Base-by-base conservation (phyloP, 108 stramenopile species). In the Mediolabrus comicus region DNA sequence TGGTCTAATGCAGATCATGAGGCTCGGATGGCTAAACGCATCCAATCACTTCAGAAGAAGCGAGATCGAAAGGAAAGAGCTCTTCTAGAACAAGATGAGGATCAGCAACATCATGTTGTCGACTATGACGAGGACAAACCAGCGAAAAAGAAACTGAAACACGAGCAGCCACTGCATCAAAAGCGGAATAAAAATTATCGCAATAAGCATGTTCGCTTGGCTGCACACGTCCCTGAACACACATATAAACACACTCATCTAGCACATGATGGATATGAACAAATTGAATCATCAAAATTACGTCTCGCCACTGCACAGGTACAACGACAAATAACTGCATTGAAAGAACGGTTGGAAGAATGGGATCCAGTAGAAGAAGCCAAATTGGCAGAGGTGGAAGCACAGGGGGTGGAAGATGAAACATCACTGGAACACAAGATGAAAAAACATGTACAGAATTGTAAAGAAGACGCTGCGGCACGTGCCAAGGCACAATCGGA, bases 321-420 rank as follows among this genome's bases (percentile, higher is more conserved):
- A 2, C 75, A 92, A 62, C 86, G 94, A 22, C 55, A 83, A 59
- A 35, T 91, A 2, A 77, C 79, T 36, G 59, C 62, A 12, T 53
- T 89, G 16, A 62, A 72, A 59, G 52, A 77, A 22, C 75, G 89
- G 26, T 62, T 95, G 39, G 69, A 85, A 63, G 16, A 61, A 13
- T 95, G 94, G 94, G 94, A 95, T 72, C 84, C 87, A 13, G 71
- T 81, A 9, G 86, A 77, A 46, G 87, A 90, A 74, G 39, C 63
- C 22, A 19, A 35, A 30, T 26, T 24, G 46, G 46, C 54, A 34
- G 52, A 65, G 41, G 14, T 19, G 13, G 51, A 53, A 46, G 34
- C 55, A 32, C 27, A 70, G 2, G 29, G 56, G 28, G 24, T 31
- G 28, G 72, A 75, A 54, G 63, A 76, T 2, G 75, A 85, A 63